Conservation (phyloP, 2,329 filamentous ascomycete species). For the Ambrosiella beaveri region DNA sequence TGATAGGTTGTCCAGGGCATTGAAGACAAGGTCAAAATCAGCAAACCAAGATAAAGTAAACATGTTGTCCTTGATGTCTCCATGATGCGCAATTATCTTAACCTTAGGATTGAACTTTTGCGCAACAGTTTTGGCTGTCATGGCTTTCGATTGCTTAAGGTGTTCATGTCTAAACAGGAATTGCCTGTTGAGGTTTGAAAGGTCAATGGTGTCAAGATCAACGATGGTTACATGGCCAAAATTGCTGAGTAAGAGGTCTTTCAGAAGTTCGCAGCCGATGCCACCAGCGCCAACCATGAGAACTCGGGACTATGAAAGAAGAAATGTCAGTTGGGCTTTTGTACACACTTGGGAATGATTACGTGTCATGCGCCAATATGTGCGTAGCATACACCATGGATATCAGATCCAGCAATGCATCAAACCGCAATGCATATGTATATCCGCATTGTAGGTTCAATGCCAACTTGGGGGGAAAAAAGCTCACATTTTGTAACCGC, state of each 20-base stretch:
- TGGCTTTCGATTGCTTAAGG: conserved; percentile 90
- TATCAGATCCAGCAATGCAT: too few species aligned
- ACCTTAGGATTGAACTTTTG: conserved; percentile 77
- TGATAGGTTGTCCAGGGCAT: conserved; percentile 89
- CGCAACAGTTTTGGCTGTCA: conserved; percentile 86
- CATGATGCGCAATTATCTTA: conserved; percentile 75
- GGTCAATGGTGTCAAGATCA: conserved; percentile 93
- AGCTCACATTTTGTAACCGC: not conserved
- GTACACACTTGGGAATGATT: not conserved
- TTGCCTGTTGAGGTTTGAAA: conserved; percentile 93
- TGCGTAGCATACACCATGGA: not conserved
- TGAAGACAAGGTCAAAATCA: conserved; percentile 74
- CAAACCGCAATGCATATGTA: too few species aligned
- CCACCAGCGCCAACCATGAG: conserved; percentile 92
- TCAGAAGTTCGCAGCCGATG: conserved; percentile 93
- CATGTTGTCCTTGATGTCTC: conserved; percentile 78
- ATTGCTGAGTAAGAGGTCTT: conserved; percentile 82
- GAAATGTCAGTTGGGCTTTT: not conserved
- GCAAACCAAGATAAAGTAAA: conserved; percentile 85
- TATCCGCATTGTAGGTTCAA: too few species aligned
- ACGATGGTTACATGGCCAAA: conserved; percentile 90
- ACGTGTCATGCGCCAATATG: not conserved
- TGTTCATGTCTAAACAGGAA: conserved; percentile 94
- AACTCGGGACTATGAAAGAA: conserved; percentile 49
- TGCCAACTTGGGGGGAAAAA: too few species aligned